Base-by-base conservation (phyloP, 2,329 filamentous ascomycete genomes). In the Aspergillus sp. region DNA sequence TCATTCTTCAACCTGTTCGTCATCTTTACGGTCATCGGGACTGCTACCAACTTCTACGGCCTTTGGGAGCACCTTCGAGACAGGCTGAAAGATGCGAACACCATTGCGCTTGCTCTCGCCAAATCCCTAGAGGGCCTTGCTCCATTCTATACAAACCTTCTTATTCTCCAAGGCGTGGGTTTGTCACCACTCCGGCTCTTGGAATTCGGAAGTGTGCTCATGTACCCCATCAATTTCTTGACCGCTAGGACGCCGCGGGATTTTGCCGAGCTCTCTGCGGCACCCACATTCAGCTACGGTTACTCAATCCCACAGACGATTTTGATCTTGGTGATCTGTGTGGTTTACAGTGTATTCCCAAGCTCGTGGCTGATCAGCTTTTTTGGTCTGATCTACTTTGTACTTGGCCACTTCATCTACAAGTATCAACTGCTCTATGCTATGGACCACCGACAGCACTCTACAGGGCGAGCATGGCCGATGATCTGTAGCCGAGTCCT, bases 1-100 rank as follows among this genome's bases (percentile, higher is more conserved):
- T 93, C 91, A 9, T 99, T 99, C 78, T 98, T 99, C 86, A 99
- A 99, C 79, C 92, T 98, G 60, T 99, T 99, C 79, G 86, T 98
- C 54, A 87, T 98, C 49, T 97, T 98, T 75, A 96, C 94, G 1
- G 85, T 95, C 28, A 91, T 96, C 50, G 91, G 91, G 57, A 92
- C 93, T 4, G 92, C 87, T 1, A 87, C 90, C 45, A 87, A 89
- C 57, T 91, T 97, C 72, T 88, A 88, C 77, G 82, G 83, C 38
- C 85, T 90, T 56, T 83, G 84, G 71, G 79, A 85, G 59, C 80
- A 82, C 28, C 83, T 98, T 51, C 87, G 87, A 57, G 86, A 94
- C 52, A 87, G 89, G 9, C 83, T 97, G 59, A 88, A 87, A 68
- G 92, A 97, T 74, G 91, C 93, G 0, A 90, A 89, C 6, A 87